Conservation (phyloP, 164 flowering plant genomes). For the Buxus sempervirens region DNA sequence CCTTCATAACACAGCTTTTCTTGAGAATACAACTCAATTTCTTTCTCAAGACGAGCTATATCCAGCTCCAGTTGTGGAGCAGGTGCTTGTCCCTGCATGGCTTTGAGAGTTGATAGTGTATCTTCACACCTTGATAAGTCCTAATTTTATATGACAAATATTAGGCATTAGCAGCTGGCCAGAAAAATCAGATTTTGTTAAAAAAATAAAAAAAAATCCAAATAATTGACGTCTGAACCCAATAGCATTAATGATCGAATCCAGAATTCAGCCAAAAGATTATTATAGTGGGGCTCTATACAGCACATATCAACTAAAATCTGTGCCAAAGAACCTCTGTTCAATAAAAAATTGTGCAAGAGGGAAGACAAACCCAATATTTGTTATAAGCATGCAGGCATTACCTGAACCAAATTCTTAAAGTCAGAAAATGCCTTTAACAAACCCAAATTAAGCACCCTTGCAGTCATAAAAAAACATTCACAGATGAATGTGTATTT, state of each 20-base stretch:
- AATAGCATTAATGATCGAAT: neutral
- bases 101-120: constrained; percentile 57
- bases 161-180: neutral
- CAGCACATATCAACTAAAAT: neutral
- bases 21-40: constrained; percentile 69
- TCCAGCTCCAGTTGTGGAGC: constrained; percentile 65
- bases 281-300: neutral
- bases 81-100: constrained; percentile 63
- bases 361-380: neutral
- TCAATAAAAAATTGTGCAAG: neutral
- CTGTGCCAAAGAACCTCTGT: neutral
- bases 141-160: constrained; percentile 24
- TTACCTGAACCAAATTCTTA: constrained; percentile 91
- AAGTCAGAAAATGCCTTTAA: constrained; percentile 91
- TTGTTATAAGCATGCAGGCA: neutral
- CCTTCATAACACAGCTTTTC: constrained; percentile 95
- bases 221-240: neutral
- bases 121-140: constrained; percentile 89
- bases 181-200: no score
- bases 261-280: neutral
- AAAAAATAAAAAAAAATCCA: neutral
- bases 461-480: constrained; percentile 98
- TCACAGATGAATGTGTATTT: constrained; percentile 86
- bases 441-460: constrained; percentile 91
- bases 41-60: constrained; percentile 80